A percentile compares a stretch with the other conserved stretches of the same genome.
Evolutionary conservation across 1,284 basidiomycete species (phyloP).

Genomic region (Rhodotorula sp.): DNA sequence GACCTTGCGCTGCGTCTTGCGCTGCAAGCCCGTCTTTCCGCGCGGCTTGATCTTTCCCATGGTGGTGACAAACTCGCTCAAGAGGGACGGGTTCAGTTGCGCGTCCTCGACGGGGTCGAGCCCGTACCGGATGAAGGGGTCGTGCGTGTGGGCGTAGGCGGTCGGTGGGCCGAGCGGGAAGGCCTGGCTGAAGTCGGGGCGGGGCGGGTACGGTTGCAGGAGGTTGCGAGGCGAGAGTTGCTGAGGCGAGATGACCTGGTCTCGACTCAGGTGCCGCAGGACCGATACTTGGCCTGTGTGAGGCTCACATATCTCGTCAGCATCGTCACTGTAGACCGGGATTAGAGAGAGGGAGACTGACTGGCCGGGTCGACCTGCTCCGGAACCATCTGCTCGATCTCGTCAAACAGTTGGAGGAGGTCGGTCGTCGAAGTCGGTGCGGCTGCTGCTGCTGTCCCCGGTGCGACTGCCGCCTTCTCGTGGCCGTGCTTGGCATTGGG

Average conservation of each 20-base stretch:
- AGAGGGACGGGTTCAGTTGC: conserved; percentile 63
- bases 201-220: conserved; percentile 29
- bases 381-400: not conserved
- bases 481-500: not conserved
- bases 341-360: not conserved
- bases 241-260: conserved; percentile 30
- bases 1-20: conserved; percentile 73
- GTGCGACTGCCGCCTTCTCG: not conserved
- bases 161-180: conserved; percentile 40
- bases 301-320: not conserved
- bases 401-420: not conserved
- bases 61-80: conserved; percentile 67
- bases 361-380: not conserved
- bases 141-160: conserved; percentile 47
- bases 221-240: conserved; percentile 34
- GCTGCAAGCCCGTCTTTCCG: conserved; percentile 70
- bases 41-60: conserved; percentile 82
- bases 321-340: not conserved
- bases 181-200: conserved; percentile 27
- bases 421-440: not conserved
- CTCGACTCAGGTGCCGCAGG: conserved; percentile 20
- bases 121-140: conserved; percentile 55
- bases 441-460: not conserved
- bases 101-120: conserved; percentile 26
- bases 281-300: conserved; percentile 22